Evolutionary conservation across 768 basidiomycete genomes (phyloP), one percentile per base, ranked within the genome.

Genomic region (Phallus indusiatus): DNA sequence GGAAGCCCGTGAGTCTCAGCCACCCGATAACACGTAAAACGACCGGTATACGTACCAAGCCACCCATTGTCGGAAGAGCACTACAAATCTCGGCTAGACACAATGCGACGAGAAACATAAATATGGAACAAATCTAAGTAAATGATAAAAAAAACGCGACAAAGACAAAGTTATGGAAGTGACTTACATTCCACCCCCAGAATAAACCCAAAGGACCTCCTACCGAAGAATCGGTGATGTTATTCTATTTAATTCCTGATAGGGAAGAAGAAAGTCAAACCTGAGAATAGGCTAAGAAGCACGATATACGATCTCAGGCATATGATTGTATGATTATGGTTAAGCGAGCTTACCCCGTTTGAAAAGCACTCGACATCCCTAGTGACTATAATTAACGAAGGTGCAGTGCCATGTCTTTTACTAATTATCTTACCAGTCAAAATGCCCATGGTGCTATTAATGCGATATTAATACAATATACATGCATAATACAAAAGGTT

Each of bases 171-270:
- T 36, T 21, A 53, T 52, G 18, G 35, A 37, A 24, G 21, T 20
- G 18, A 9, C 75, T 62, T 60, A 81, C 81, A 63, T 83, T 82
- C 81, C 81, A 82, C 10, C 80, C 81, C 81, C 81, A 82, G 66
- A 83, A 82, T 61, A 82, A 67, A 1, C 81, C 79, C 28, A 82
- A 65, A 2, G 81, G 81, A 5, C 81, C 81, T 0, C 81, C 80
- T 47, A n/a, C n/a, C n/a, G n/a, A n/a, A n/a, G 79, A 81, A 66
- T 81, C 67, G 0, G 33, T 18, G n/a, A 14, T 22, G 17, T 57
- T n/a, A 49, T 18, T 17, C 8, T 22, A 48, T 49, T 50, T 18
- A 49, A 24, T n/a, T 54, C 33, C 34, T n/a, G 6, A 11, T 37
- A 49, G 21, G 1, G 28, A 2, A 20, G 47, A 20, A 55, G 5